A percentile compares a stretch with the other conserved stretches of the same genome.
Evolutionary conservation across 371 early-diverging fungal species (phyloP).

Genomic region (Lichtheimia hyalospora): DNA sequence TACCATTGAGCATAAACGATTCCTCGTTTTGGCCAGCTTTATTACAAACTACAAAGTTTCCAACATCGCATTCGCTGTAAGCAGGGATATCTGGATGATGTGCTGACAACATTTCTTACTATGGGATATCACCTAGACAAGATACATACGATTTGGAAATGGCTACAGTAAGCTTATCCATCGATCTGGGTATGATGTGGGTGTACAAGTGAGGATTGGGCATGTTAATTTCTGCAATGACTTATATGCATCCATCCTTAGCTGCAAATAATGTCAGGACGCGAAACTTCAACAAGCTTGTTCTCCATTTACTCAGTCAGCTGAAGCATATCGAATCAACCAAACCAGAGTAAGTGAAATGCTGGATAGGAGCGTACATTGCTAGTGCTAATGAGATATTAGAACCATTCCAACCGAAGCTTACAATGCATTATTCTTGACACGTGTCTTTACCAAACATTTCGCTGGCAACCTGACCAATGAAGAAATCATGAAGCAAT

Average conservation of each 20-base stretch:
- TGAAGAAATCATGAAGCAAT: slow-evolving; percentile 57
- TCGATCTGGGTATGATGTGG: slow-evolving; percentile 55
- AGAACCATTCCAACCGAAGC: slow-evolving; percentile 49
- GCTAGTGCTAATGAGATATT: neutral
- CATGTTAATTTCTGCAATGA: neutral
- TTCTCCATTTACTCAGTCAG: slow-evolving; percentile 60
- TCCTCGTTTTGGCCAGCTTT: slow-evolving; percentile 47
- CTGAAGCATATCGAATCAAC: slow-evolving; percentile 48
- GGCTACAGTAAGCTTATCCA: slow-evolving; percentile 63
- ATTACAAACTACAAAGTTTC: slow-evolving; percentile 48
- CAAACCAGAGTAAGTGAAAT: slow-evolving; percentile 46
- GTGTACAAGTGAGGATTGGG: neutral
- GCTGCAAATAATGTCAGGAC: slow-evolving; percentile 68
- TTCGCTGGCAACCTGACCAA: slow-evolving; percentile 64
- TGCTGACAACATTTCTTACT: neutral
- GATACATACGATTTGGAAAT: slow-evolving; percentile 76
- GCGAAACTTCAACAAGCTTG: slow-evolving; percentile 66
- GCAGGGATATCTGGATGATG: neutral
- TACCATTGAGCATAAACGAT: slow-evolving; percentile 18
- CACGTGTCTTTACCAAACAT: slow-evolving; percentile 66
- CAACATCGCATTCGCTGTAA: slow-evolving; percentile 48
- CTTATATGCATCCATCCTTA: slow-evolving; percentile 6
- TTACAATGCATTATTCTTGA: slow-evolving; percentile 70
- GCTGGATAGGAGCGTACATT: neutral
- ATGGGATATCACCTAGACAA: slow-evolving; percentile 45